Evolutionary conservation across 2,329 filamentous ascomycete genomes (phyloP).

Genomic region (Trichoderma guizhouense): DNA sequence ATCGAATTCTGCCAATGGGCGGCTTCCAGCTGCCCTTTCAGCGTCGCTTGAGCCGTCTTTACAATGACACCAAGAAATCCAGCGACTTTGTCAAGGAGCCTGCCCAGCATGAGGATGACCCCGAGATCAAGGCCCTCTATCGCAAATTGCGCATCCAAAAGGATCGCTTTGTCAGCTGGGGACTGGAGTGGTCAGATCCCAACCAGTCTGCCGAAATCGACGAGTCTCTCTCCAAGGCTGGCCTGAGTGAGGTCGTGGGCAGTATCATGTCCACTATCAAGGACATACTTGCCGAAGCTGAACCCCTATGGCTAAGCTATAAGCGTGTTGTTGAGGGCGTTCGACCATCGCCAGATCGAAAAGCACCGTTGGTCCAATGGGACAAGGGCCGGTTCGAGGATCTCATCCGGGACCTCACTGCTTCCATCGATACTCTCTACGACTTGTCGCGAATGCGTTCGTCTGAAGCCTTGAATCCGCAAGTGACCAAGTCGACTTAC

Average conservation of each 20-base stretch:
- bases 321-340: constrained; percentile 42
- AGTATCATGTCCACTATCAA: constrained; percentile 80
- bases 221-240: constrained; percentile 66
- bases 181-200: constrained; percentile 75
- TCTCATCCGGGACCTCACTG: constrained; percentile 68
- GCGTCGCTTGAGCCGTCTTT: constrained; percentile 66
- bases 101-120: constrained; percentile 60
- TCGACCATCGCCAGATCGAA: constrained; percentile 48
- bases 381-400: constrained; percentile 73
- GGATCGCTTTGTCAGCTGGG: constrained; percentile 75
- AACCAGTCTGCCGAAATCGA: constrained; percentile 67
- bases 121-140: constrained; percentile 68
- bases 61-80: constrained; percentile 77
- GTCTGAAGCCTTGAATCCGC: constrained; percentile 36
- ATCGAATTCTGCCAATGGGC: constrained; percentile 48
- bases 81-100: constrained; percentile 68
- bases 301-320: constrained; percentile 65
- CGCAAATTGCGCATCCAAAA: constrained; percentile 78
- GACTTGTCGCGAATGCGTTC: constrained; percentile 67
- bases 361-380: constrained; percentile 57
- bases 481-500: constrained; percentile 32
- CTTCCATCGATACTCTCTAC: constrained; percentile 75
- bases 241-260: constrained; percentile 71
- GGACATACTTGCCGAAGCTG: constrained; percentile 72
- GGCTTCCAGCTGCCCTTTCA: constrained; percentile 57